Evolutionary conservation across 2,329 filamentous ascomycete species (phyloP).

Genomic region (Cladosporium cucumerinum): DNA sequence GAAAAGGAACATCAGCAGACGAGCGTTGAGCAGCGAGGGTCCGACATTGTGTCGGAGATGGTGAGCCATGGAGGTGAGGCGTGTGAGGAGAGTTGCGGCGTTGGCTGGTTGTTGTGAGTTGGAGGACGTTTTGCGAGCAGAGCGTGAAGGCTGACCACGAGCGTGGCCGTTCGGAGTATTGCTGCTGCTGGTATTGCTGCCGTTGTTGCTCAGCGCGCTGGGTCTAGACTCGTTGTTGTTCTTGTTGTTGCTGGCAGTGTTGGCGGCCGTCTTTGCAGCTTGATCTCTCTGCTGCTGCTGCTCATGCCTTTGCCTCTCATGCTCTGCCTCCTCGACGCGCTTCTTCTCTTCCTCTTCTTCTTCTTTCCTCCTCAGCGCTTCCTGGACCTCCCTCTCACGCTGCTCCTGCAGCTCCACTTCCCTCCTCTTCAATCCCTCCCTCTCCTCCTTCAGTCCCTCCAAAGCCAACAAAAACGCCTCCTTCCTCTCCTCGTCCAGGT

Average conservation of each 20-base stretch:
- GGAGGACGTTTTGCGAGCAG: slow-evolving; percentile 3
- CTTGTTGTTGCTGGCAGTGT: slow-evolving; percentile 23
- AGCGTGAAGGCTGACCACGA: slow-evolving; percentile 1
- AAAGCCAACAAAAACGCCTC: slow-evolving; percentile 46
- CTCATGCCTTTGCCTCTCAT: slow-evolving; percentile 32
- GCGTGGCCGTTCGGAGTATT: slow-evolving; percentile 35
- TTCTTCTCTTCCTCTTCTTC: slow-evolving; percentile 35
- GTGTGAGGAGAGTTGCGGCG: slow-evolving; percentile 14
- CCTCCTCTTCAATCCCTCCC: slow-evolving; percentile 62
- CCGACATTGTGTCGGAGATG: slow-evolving; percentile 10
- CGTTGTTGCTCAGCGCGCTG: slow-evolving; percentile 7
- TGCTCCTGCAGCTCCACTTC: slow-evolving; percentile 60
- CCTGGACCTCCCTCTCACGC: slow-evolving; percentile 47
- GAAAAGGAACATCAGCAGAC: slow-evolving; percentile 73
- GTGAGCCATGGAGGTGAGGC: slow-evolving; percentile 1
- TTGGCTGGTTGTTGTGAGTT: slow-evolving; percentile 3
- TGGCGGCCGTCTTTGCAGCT: slow-evolving; percentile 19
- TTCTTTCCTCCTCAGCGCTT: slow-evolving; percentile 36
- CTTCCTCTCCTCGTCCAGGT: slow-evolving; percentile 63
- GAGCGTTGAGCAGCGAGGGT: slow-evolving; percentile 39
- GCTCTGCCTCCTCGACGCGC: slow-evolving; percentile 19
- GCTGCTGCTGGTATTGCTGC: slow-evolving; percentile 4
- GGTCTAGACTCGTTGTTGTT: slow-evolving; percentile 47
- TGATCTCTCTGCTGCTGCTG: slow-evolving; percentile 28
- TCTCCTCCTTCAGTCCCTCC: slow-evolving; percentile 50